Evolutionary conservation across 192 early-diverging fungal species (phyloP), one percentile per base, ranked within the genome.

Genomic region (Gaertneriomyces semiglobifer): DNA sequence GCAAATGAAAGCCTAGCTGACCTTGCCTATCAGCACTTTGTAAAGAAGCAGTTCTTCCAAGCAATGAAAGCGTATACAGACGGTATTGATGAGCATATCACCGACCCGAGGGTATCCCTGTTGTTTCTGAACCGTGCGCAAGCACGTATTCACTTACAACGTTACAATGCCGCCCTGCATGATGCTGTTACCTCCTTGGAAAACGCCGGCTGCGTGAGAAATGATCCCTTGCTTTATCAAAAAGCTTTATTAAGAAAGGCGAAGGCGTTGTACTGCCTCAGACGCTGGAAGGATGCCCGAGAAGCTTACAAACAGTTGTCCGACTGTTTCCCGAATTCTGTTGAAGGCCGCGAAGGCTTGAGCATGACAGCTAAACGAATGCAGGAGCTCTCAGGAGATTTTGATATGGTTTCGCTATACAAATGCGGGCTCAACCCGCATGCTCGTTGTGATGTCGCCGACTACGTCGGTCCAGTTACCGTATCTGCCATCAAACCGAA

Each of bases 401-500:
- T 41, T 16, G 39, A 61, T 61, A 10, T 61, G 11, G 18, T 43
- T 9, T 11, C 6, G 1, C 20, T 61, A 11, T 61, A 44, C 59
- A 40, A 61, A 1, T 20, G 4, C 11, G 20, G 19, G 10, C 59
- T 41, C 10, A 14, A 4, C 25, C 59, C 59, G 6, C n/a, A 5
- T 19, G 3, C 59, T 19, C 9, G 3, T 9, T 19, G 25, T 12
- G 59, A 61, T 42, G 59, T 43, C 19, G 59, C 59, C 7, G 59
- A 61, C 3, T 61, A 41, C 59, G 43, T 61, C 45, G 59, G 59
- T 43, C 59, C 59, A 10, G 59, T 61, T 18, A 1, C 10, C 19
- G 5, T 61, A 9, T 41, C 6, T 11, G 11, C 10, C 12, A 44
- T 45, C 9, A 43, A 61, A 43, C 18, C 18, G 10, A 45, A 45